These are phyloP conservation scores for Persicaria tinctoria DNA, from an alignment of 148 eudicot genomes.

Conservation along the genomic window DNA sequence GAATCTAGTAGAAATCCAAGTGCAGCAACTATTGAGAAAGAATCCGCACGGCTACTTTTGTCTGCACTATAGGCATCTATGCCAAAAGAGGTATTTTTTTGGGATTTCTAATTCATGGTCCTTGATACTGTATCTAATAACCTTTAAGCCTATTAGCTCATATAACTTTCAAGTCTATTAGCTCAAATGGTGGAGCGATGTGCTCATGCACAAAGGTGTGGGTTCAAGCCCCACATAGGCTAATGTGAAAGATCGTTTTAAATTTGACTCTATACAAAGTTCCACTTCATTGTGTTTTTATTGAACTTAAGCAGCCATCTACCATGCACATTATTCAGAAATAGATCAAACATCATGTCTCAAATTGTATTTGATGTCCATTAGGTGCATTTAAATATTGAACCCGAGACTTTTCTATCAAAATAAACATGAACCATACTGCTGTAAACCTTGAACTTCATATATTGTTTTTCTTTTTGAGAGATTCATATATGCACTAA, in stretches of 20 bases:
- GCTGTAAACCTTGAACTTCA: not conserved
- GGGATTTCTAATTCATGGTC: not conserved
- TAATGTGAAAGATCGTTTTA: not conserved
- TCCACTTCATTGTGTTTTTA: no score
- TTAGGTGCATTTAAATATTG: not conserved
- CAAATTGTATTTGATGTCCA: not conserved
- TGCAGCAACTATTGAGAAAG: conserved; percentile 67
- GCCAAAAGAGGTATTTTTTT: conserved; percentile 65
- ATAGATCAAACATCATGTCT: not conserved
- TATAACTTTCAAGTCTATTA: no score
- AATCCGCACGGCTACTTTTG: conserved; percentile 88
- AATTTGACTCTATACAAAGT: no score
- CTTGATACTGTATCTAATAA: not conserved
- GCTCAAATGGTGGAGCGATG: no score
- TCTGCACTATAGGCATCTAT: conserved; percentile 83
- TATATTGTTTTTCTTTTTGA: no score
- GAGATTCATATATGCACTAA: not conserved
- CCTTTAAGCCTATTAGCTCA: no score
- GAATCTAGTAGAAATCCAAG: conserved; percentile 58
- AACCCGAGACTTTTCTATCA: not conserved
- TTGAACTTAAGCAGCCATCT: no score
- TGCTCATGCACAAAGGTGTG: no score
- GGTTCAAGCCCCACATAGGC: no score
- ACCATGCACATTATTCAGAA: no score
- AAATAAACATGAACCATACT: not conserved